Evolutionary conservation across 108 stramenopile species (phyloP).

Genomic region (Nannochloropsis gaditana): DNA sequence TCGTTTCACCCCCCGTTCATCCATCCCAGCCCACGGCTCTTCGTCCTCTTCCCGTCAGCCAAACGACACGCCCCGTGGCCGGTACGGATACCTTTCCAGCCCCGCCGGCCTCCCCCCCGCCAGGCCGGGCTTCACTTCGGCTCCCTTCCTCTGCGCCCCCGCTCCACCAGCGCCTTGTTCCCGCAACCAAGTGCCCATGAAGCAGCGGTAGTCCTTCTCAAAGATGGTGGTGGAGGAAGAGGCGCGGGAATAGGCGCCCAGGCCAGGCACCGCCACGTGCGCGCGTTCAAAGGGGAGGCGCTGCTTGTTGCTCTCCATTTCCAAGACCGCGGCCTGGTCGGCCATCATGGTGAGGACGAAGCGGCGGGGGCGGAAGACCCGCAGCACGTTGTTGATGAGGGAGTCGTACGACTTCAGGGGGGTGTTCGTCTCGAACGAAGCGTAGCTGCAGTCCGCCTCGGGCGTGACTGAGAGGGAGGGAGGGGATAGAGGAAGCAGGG

Average conservation of each 20-base stretch:
- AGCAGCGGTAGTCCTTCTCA: neutral
- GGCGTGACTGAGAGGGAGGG: conserved; percentile 73
- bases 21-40: neutral
- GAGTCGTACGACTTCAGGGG: conserved; percentile 72
- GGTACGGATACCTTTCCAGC: neutral
- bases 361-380: conserved; percentile 87
- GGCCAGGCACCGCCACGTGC: neutral
- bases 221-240: conserved; percentile 12
- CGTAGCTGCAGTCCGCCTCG: conserved; percentile 88
- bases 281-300: neutral
- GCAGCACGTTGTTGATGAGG: conserved; percentile 86
- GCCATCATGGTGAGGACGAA: conserved; percentile 98
- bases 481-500: neutral
- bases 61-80: neutral
- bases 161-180: neutral
- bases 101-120: neutral
- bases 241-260: neutral
- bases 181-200: neutral
- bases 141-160: neutral
- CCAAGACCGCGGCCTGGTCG: conserved; percentile 82
- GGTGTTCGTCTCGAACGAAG: conserved; percentile 97
- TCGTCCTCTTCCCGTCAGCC: neutral
- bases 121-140: neutral
- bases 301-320: conserved; percentile 64
- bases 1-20: too few relatives aligned